Evolutionary conservation across 2,329 filamentous ascomycete genomes (phyloP).

Genomic region (Verticillium nonalfalfae): DNA sequence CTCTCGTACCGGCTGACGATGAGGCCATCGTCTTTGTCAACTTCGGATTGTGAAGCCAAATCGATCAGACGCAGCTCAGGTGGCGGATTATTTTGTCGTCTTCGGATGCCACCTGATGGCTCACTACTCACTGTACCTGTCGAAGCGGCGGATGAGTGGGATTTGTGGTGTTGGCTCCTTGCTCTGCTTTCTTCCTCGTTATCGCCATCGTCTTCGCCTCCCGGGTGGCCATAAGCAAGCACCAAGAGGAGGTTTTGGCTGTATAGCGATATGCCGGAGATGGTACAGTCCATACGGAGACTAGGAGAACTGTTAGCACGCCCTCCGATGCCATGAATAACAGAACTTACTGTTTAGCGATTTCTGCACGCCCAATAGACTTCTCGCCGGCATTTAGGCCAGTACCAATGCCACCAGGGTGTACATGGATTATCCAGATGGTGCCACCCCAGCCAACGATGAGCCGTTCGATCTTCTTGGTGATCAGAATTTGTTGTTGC

Average conservation of each 20-base stretch:
- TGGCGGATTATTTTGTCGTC: constrained; percentile 71
- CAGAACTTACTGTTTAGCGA: constrained; percentile 78
- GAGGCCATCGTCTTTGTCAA: constrained; percentile 84
- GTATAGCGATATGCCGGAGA: constrained; percentile 95
- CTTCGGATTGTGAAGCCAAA: constrained; percentile 75
- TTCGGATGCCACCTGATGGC: constrained; percentile 58
- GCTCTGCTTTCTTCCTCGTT: constrained; percentile 30
- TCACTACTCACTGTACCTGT: constrained; percentile 36
- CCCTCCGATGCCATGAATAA: neutral
- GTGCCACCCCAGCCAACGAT: constrained; percentile 94
- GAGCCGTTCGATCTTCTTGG: constrained; percentile 63
- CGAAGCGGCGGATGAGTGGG: constrained; percentile 38
- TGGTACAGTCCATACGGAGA: constrained; percentile 93
- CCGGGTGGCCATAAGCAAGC: constrained; percentile 79
- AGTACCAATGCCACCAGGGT: constrained; percentile 62
- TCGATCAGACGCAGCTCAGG: constrained; percentile 91
- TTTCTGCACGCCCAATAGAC: constrained; percentile 75
- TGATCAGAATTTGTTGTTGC: constrained; percentile 40
- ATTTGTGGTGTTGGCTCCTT: constrained; percentile 28
- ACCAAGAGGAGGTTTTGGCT: constrained; percentile 86
- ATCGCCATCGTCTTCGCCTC: constrained; percentile 63
- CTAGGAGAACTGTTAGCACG: constrained; percentile 35
- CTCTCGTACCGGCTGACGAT: constrained; percentile 82
- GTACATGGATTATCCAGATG: constrained; percentile 91
- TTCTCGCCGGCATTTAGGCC: constrained; percentile 64